Evolutionary conservation across 2,329 filamentous ascomycete genomes (phyloP), one percentile per base, ranked within the genome.

Genomic region (Paecilomyces sp.): DNA sequence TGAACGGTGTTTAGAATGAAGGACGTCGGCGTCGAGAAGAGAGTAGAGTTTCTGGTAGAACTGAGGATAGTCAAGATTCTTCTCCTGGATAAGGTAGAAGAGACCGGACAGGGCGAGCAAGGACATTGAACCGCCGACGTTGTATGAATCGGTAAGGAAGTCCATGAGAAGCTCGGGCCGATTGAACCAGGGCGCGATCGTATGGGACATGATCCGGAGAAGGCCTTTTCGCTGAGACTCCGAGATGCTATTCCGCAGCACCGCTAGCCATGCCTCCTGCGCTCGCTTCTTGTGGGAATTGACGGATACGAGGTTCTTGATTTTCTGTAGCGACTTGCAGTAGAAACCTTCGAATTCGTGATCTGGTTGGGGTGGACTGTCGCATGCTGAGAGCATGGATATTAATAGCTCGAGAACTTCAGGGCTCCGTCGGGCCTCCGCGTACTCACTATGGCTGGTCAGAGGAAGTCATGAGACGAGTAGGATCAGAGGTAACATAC

Each of bases 41-140:
- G 91, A 95, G 78, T 99, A 99, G 2, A 99, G 86, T 74, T 97
- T 97, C 57, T 83, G 77, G 77, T 96, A 99, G 77, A 99, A 99
- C 33, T 88, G 88, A 1, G 92, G 92, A 73, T 99, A 99, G 76
- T 99, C 94, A 61, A 99, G 83, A 72, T 99, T 99, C 71, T 91
- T 90, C 72, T 94, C 86, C 64, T 90, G 88, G 67, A 99, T 97
- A 57, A 99, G 84, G 72, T 96, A 94, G 78, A 96, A 99, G 54
- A 99, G 87, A 57, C 94, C 94, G 0, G 91, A 95, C 1, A 99
- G 81, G 1, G 95, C 92, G 22, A 97, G 83, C 3, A 99, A 82
- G 3, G 94, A 93, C 55, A 88, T 91, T 13, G 91, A 89, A 53
- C 94, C 94, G 57, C 93, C 92, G 7, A 87, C 80, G 68, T 97